Evolutionary conservation across 257 asterid genomes (phyloP), one percentile per base, ranked within the genome.

Genomic region (Primulina tabacum): DNA sequence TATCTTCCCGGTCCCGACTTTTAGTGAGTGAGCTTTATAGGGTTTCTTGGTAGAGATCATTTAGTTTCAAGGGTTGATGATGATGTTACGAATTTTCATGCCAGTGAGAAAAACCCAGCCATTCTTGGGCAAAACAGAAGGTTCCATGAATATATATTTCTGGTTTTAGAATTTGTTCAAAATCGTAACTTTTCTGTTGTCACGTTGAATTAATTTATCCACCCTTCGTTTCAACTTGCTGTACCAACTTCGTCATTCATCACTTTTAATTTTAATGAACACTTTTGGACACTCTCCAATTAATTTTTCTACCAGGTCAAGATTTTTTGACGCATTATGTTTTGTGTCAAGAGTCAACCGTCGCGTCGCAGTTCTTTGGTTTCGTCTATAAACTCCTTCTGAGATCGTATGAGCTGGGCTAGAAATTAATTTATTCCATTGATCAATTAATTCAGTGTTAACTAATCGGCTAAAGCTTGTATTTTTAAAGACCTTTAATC

Each of bases 11-110:
- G 26, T 24, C 26, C 26, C 26, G 26, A 24, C 26, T 24, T 1
- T 24, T 43, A 7, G 12, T 4, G 57, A 5, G 57, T 4, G n/a
- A 24, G 16, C 21, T 12, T 68, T 62, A 56, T 76, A 64, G 76
- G 74, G 76, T 75, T 75, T 73, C 66, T 67, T 67, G 37, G 64
- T 40, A 17, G 67, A 60, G 64, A 78, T 33, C 37, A 33, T 68
- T 72, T 56, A 65, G 70, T 47, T 68, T 64, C 55, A 14, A 47
- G 20, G 55, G 18, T 12, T 34, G 7, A 34, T 16, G 75, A 57
- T 43, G 74, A 62, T 33, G 37, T 2, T 28, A 28, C 12, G 43
- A 10, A 40, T 40, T 28, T 68, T 61, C 74, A 29, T 67, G 75
- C 74, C 1, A 58, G 56, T 74, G 55, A 50, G 57, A 50, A 16